A percentile compares a stretch with the other conserved stretches of the same genome.
phyloP scores from a whole-genome alignment of 257 asterid species.

The Perilla frutescens region DNA sequence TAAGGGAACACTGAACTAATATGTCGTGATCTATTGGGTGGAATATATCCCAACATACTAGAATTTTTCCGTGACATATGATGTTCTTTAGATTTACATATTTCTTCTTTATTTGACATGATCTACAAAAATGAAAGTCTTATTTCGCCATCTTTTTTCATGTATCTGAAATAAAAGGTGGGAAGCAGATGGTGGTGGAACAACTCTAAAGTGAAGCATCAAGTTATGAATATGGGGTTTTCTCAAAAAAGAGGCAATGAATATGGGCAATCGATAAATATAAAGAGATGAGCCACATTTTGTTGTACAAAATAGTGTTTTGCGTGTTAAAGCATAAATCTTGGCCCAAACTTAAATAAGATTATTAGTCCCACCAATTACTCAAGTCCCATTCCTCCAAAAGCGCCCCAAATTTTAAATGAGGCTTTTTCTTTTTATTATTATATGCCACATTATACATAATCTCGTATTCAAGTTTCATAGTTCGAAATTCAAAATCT shows the following conservation, averaged over 20 bases:
- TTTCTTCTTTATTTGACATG: too few relatives aligned
- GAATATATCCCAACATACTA: too few relatives aligned
- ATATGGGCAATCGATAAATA: slow-evolving; percentile 28
- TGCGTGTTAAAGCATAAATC: slow-evolving; percentile 35
- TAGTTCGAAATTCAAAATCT: too few relatives aligned
- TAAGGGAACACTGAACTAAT: too few relatives aligned
- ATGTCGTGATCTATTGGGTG: too few relatives aligned
- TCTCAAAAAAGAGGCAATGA: neutral
- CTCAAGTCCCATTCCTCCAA: slow-evolving; percentile 32
- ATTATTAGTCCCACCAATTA: slow-evolving; percentile 45
- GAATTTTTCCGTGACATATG: too few relatives aligned
- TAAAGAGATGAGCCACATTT: slow-evolving; percentile 5
- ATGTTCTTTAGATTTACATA: too few relatives aligned
- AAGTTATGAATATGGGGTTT: slow-evolving; percentile 27
- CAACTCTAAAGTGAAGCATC: slow-evolving; percentile 40
- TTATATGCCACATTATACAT: too few relatives aligned
- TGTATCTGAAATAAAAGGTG: neutral
- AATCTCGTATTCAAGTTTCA: too few relatives aligned
- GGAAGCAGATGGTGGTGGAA: slow-evolving; percentile 48
- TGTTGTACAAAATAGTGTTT: slow-evolving; percentile 30
- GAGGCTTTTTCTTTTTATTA: too few relatives aligned
- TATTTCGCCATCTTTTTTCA: too few relatives aligned
- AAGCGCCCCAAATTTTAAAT: neutral
- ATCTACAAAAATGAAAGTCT: too few relatives aligned
- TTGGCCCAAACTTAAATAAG: slow-evolving; percentile 34